Conservation (phyloP, 768 basidiomycete species). For the Russula sp. region DNA sequence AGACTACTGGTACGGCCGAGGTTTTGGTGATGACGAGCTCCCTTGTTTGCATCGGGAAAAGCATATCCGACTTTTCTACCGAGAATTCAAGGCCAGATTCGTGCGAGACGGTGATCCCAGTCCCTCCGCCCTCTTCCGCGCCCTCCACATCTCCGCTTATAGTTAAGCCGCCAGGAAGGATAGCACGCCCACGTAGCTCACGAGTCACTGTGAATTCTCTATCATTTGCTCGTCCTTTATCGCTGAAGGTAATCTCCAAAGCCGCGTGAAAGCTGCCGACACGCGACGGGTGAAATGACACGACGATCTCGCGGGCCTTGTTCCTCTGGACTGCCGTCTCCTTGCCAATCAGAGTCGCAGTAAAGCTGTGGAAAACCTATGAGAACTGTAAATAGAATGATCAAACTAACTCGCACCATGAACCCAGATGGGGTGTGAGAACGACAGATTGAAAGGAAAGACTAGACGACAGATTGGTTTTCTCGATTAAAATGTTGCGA, state of each 20-base stretch:
- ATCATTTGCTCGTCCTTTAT: conserved; percentile 6
- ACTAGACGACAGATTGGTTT: neutral
- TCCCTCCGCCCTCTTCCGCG: neutral
- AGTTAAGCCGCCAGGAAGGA: neutral
- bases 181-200: conserved; percentile 7
- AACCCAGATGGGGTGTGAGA: neutral
- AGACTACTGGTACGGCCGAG: neutral
- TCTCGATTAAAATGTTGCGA: conserved; percentile 2
- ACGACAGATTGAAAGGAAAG: neutral
- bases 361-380: conserved; percentile 11
- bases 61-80: conserved; percentile 2
- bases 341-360: neutral
- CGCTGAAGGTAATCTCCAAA: conserved; percentile 3
- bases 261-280: conserved; percentile 8
- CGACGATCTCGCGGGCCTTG: neutral
- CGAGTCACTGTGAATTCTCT: conserved; percentile 10
- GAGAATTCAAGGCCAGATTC: conserved; percentile 22
- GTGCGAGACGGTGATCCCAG: conserved; percentile 15
- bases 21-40: conserved; percentile 17
- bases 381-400: neutral
- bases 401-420: conserved; percentile 5
- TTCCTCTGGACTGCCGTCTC: neutral
- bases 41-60: neutral
- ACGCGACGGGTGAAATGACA: too few species aligned
- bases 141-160: neutral